Base-by-base conservation (phyloP, 2,329 filamentous ascomycete species). In the Parastagonospora avenae region DNA sequence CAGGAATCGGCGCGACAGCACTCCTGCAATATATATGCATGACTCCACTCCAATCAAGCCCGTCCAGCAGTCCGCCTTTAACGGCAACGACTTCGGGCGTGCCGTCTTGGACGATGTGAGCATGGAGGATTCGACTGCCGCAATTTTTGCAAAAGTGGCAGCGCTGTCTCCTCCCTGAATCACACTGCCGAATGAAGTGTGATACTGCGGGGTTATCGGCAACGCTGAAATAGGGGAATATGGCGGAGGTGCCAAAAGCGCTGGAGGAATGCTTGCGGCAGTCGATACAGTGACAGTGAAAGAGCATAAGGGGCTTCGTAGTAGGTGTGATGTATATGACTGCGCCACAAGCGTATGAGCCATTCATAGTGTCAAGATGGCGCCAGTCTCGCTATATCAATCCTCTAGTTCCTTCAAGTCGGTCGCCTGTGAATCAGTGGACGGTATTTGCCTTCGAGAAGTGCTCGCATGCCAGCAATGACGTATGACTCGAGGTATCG, bases 221-320 rank as follows among this genome's bases (percentile, higher is more conserved):
- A 27, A 89, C 73, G 8, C 76, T 68, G 53, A 90, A 90, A n/a
- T 77, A 77, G 1, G 86, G 87, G 61, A 89, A 90, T 53, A 89
- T 88, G 59, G 87, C 87, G 31, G 85, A 86, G 29, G 85, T 83
- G 27, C 86, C 87, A 71, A 87, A 89, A 1, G 87, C 85, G 7
- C 85, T 86, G 46, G 83, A 78, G 28, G 85, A 84, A 74, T 89
- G 87, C 50, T 82, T 79, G 41, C 83, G 81, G 70, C 87, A 90
- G 66, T 86, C 81, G 48, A 77, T 73, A 71, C 88, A 90, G 74
- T 90, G 88, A 74, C 87, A 90, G 66, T 89, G 84, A 70, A 87
- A 90, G 43, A 89, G 75, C n/a, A 81, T 82, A 37, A 88, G 73
- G 0, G 87, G 87, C 50, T 81, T 76, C 3, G 78, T 70, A 1